phyloP scores from a whole-genome alignment of 805 yeast genomes.

The Brettanomyces bruxellensis region DNA sequence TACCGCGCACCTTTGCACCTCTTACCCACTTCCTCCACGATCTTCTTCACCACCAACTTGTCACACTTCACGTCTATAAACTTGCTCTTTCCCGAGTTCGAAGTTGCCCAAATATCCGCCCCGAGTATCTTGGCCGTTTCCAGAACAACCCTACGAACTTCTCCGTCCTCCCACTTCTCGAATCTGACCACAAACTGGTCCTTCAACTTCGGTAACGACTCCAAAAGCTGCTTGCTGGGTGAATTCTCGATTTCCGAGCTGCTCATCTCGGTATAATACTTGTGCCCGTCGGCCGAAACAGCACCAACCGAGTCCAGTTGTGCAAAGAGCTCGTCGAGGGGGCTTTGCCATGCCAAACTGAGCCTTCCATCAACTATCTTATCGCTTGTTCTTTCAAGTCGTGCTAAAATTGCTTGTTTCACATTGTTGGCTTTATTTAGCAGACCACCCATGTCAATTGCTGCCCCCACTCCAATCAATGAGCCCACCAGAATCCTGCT shows the following conservation, averaged over 20 bases:
- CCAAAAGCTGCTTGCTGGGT: constrained; percentile 2
- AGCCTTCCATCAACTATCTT: no score
- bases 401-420: neutral
- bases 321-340: no score
- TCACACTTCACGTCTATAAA: constrained; percentile 39
- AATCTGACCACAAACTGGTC: constrained; percentile 39
- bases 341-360: no score
- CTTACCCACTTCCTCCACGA: constrained; percentile 7
- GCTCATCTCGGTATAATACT: neutral
- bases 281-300: neutral
- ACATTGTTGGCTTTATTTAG: neutral
- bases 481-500: no score
- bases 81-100: constrained; percentile 19
- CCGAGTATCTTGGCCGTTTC: constrained; percentile 10
- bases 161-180: constrained; percentile 17
- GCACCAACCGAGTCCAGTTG: no score
- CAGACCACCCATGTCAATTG: no score
- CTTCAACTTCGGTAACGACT: constrained; percentile 18
- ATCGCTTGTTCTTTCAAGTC: no score
- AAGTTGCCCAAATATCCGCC: constrained; percentile 42
- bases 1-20: constrained; percentile 9
- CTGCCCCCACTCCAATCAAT: no score
- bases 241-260: neutral
- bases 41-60: constrained; percentile 12
- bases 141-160: constrained; percentile 15